Base-by-base conservation (phyloP, 257 asterid genomes). In the Primulina huaijiensis region DNA sequence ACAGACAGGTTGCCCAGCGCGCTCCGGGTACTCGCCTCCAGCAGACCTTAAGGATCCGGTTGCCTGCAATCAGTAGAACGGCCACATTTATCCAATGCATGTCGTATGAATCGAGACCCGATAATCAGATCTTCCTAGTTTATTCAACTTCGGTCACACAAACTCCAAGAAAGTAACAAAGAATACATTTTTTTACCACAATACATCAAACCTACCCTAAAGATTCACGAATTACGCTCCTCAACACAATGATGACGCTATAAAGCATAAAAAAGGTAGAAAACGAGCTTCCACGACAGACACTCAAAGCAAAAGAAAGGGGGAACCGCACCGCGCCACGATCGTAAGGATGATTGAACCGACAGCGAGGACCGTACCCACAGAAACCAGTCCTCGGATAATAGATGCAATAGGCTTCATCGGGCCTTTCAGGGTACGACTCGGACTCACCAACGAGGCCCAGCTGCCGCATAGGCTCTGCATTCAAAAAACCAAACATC, bases 1-100 rank as follows among this genome's bases (percentile, higher is more conserved):
- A 75, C 97, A 91, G 60, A 87, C 80, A 16, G 96, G 95, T 76
- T 91, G 92, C 33, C 91, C 95, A 67, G 52, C 57, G 56, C 96
- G 90, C 74, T 91, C 96, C 0, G 97, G 95, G 74, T 86, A 86
- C 69, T 89, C 93, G 17, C 86, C 89, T 67, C 89, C 92, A 37
- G 79, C 73, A 20, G 85, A 82, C 80, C 93, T 77, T 76, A 87
- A 80, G 74, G 85, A 83, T 79, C 95, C 88, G 83, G 83, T 74
- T 61, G 87, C 90, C 96, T 91, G 70, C 37, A 66, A 65, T 72
- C 73, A 70, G 68, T 68, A 64, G 68, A 50, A 72, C 64, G 74
- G 62, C 71, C 56, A 37, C 60, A 67, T 60, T 66, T 21, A 75
- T 61, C 34, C 67, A 78, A 74, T 73, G 75, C 82, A 78, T 64